These are phyloP conservation scores for Arctium lappa DNA, from an alignment of 129 eudicot species.

Conservation along the genomic window DNA sequence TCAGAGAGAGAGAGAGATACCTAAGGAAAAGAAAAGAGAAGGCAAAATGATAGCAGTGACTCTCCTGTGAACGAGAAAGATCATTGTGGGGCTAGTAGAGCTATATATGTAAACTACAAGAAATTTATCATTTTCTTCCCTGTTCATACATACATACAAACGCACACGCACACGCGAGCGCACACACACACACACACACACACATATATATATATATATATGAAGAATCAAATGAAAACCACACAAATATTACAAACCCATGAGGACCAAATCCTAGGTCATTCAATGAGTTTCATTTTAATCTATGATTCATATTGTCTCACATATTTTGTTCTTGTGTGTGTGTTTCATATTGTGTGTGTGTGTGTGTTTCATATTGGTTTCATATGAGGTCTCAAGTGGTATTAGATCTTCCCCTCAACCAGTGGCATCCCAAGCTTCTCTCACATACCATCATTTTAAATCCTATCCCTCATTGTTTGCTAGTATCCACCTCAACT, in stretches of 20 bases:
- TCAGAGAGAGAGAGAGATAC: neutral
- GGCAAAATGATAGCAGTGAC: neutral
- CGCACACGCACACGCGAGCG: neutral
- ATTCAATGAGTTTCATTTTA: neutral
- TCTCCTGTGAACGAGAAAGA: neutral
- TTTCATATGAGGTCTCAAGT: neutral
- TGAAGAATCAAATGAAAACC: neutral
- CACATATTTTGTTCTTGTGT: neutral
- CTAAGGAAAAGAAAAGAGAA: neutral
- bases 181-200: neutral
- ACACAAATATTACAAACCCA: neutral
- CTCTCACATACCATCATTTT: neutral
- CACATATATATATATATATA: too few relatives aligned
- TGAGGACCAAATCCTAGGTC: neutral
- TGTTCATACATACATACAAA: neutral
- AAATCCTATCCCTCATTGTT: neutral
- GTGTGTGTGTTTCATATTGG: neutral
- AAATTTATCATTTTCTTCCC: neutral
- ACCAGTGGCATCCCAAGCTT: neutral
- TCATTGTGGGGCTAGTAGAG: neutral
- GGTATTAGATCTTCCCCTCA: neutral
- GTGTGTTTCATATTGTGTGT: too few relatives aligned
- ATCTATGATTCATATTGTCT: neutral
- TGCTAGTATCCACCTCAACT: neutral
- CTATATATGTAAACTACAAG: neutral